Evolutionary conservation across 805 yeast genomes (phyloP), one percentile per base, ranked within the genome.

Genomic region (Cyberlindnera nakhonratchasimensis): DNA sequence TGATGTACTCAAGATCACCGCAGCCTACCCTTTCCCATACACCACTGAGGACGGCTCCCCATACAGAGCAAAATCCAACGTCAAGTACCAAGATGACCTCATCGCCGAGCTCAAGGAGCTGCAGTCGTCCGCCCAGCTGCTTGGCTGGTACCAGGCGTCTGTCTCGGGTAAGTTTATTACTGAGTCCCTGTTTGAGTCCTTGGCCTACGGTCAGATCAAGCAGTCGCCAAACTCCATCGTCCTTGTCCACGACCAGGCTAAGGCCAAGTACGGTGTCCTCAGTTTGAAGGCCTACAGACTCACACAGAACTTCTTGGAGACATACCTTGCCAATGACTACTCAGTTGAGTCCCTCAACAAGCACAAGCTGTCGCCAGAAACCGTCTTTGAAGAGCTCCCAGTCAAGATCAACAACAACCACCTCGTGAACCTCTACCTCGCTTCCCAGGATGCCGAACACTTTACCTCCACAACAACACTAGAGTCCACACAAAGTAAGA

Each of bases 141-240:
- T 81, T 49, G 96, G 96, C 25, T 87, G 90, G 88, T 87, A 85
- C 66, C 77, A 86, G 58, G 71, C 83, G 33, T 72, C 88, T 22
- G 67, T 70, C 39, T 74, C 84, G 29, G 93, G 93, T 34, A 79
- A 79, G 59, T 80, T 80, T 58, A 76, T 81, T 55, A 79, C 80
- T 46, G 73, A 76, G 41, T 77, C 77, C 41, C 70, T 85, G 39
- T 71, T 88, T 22, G 95, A 87, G 54, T 72, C 80, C 29, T 71
- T 87, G 66, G 76, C 80, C 34, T 76, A 75, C 46, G 77, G 77
- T 58, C 93, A 86, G 65, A 61, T 74, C 48, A 62, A 64, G 50
- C 69, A 69, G 58, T 75, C 77, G 56, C 69, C 75, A 37, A 70
- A 71, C 51, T 54, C 72, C 12, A 68, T 84, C 13, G 67, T 86